Base-by-base conservation (phyloP, 2,329 filamentous ascomycete species). In the Chaetomium sp. region DNA sequence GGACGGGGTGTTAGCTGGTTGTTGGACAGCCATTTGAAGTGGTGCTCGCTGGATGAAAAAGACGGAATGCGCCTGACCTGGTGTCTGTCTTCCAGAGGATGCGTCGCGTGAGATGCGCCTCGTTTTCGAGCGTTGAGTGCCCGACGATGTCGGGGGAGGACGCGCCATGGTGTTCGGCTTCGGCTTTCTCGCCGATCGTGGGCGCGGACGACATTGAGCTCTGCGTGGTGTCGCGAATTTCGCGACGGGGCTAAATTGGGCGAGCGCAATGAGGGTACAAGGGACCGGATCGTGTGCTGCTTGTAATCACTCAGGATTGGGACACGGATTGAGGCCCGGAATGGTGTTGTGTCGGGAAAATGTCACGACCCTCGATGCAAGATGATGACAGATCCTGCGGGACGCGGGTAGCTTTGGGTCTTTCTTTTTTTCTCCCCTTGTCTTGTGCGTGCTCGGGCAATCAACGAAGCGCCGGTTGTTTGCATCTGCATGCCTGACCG, bases 31-130 rank as follows among this genome's bases (percentile, higher is more conserved):
- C 2, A 9, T 40, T 9, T 40, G 37, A 40, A 12, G 12, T 40
- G 8, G 37, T 2, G 9, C 4, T 40, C 2, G 12, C 2, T 9
- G 37, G 8, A 12, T 9, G 37, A 9, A 40, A 4, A 9, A 40
- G 37, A 2, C 12, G 9, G 37, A 12, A 40, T 40, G 37, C 40
- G 14, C 9, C 19, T 46, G 6, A 61, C 59, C 59, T 52, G 7
- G 59, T 61, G 51, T 62, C 59, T 37, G 57, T 61, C 57, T 59
- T 64, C 44, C 57, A 52, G 35, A 62, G 44, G 32, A 62, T 45
- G 8, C 57, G 59, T 34, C 49, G 49, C 10, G 59, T 54, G 35
- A 61, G 27, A 3, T 53, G 55, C n/a, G 53, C 53, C 38, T 60
- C 53, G 27, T 54, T 36, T 12, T 35, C 27, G 7, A 5, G 9